Evolutionary conservation across 495 filamentous ascomycete genomes (phyloP), one percentile per base, ranked within the genome.

Genomic region (Paragyromitra xinjiangensis): DNA sequence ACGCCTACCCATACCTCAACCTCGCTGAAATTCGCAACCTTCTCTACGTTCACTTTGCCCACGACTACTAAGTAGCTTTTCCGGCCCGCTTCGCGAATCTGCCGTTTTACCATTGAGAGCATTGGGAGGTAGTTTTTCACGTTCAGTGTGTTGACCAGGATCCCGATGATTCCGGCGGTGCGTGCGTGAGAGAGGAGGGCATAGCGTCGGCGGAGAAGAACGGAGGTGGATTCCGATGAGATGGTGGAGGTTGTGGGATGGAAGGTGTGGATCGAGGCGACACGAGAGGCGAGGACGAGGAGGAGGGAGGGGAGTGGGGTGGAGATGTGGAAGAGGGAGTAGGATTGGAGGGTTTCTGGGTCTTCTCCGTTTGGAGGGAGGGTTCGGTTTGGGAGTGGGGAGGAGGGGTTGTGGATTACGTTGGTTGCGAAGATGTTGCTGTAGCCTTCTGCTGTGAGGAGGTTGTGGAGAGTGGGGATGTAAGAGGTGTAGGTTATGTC

Each of bases 41-140:
- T 99, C 69, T 94, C 94, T 0, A 94, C 92, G 81, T 98, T 98
- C 2, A 98, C 86, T 81, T 98, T 98, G 50, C 95, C 95, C 4
- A 99, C 96, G 1, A 99, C 96, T 64, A 99, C 94, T 24, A 93
- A 92, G 83, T 99, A 98, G 83, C 88, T 91, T 83, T 99, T 99
- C 85, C 97, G 97, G 26, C 93, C 94, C 0, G 92, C 90, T 1
- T 86, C 87, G 2, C 87, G 86, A 74, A 98, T 95, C 73, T 88
- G 87, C 8, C 85, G 83, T 59, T 91, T 89, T 58, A 97, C 87
- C 78, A 89, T 88, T 14, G 91, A 87, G 72, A 97, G 88, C 14
- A 94, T 92, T 44, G 91, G 85, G 63, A 97, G 87, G 86, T 97
- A 98, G 82, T 97, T 95, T 73, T 91, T 89, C 7, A 98, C 93